A percentile compares a stretch with the other conserved stretches of the same genome.
Evolutionary conservation across 2,329 filamentous ascomycete genomes (phyloP).

Genomic region (Alternaria alternata): DNA sequence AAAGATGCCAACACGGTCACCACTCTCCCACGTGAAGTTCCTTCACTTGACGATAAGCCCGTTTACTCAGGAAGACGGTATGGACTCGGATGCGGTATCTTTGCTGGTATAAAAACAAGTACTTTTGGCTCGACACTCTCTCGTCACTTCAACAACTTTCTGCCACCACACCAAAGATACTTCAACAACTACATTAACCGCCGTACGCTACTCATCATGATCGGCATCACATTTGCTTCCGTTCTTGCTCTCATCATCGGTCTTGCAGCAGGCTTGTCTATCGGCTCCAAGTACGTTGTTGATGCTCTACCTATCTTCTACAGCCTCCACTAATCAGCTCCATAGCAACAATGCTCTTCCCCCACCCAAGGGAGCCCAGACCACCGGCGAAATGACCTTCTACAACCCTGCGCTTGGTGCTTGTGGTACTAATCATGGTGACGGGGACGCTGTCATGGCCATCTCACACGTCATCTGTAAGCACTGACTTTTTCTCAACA

Average conservation of each 20-base stretch:
- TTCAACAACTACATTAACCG: conserved; percentile 50
- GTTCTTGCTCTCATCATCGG: conserved; percentile 54
- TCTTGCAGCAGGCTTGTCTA: conserved; percentile 51
- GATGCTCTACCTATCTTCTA: background rate
- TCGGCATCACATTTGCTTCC: conserved; percentile 43
- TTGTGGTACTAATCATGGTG: conserved; percentile 67
- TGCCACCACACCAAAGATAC: conserved; percentile 52
- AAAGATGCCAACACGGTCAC: conserved; percentile 8
- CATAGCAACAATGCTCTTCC: conserved; percentile 56
- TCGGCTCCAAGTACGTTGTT: conserved; percentile 26
- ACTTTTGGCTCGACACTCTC: conserved; percentile 33
- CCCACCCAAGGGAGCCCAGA: conserved; percentile 60
- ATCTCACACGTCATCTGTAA: conserved; percentile 69
- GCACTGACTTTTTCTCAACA: background rate
- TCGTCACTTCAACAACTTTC: conserved; percentile 45
- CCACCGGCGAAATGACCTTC: conserved; percentile 72
- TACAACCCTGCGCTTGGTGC: conserved; percentile 73
- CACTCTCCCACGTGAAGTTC: background rate
- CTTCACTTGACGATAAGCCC: background rate
- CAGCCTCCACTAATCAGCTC: conserved; percentile 16
- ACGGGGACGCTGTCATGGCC: conserved; percentile 69
- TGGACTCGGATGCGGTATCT: conserved; percentile 6
- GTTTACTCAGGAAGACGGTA: conserved; percentile 9
- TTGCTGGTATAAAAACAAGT: conserved; percentile 21
- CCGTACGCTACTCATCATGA: conserved; percentile 48